Evolutionary conservation across 306 rosid genomes (phyloP), one percentile per base, ranked within the genome.

Genomic region (Prunus mira): DNA sequence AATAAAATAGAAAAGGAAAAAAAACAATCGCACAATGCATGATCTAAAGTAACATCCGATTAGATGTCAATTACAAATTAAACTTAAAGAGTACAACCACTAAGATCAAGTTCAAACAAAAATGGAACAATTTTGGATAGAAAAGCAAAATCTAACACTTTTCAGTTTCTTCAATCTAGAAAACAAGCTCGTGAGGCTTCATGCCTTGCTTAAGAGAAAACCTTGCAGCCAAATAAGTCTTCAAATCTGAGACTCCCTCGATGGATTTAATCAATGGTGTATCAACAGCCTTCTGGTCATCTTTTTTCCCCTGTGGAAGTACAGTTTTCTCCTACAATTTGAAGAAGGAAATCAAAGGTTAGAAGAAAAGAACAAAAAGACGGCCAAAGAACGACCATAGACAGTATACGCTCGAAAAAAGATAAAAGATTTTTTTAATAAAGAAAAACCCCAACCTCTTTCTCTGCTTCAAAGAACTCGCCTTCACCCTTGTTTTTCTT

Each of bases 251-350:
- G 65, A 88, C 89, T 50, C 74, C 66, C 71, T 88, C 92, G 0
- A 88, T 86, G 62, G 86, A 80, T 73, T 86, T 85, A 3, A 90
- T 9, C 73, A 90, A 79, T 0, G 80, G 79, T 2, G 91, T 55
- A 70, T 88, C 92, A 63, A 90, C 86, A 0, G 80, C 61, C 76
- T 90, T 90, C 76, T 90, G 96, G 58, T 90, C 92, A 41, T 90
- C 96, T 45, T 90, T 90, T 76, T 85, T 90, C 88, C 81, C 84
- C 51, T 88, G 92, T 27, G 96, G 91, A 62, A 90, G 85, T 14
- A 45, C 84, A 24, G 65, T 84, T 67, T 86, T 90, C 75, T 88
- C 96, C 96, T 90, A 58, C 65, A 78, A 71, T 73, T 27, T 20
- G 13, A 47, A 46, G 18, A 55, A 27, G 38, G 24, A 74, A 62